These are phyloP conservation scores for Blastocystis sp. DNA, from an alignment of 352 stramenopile species.

Conservation along the genomic window DNA sequence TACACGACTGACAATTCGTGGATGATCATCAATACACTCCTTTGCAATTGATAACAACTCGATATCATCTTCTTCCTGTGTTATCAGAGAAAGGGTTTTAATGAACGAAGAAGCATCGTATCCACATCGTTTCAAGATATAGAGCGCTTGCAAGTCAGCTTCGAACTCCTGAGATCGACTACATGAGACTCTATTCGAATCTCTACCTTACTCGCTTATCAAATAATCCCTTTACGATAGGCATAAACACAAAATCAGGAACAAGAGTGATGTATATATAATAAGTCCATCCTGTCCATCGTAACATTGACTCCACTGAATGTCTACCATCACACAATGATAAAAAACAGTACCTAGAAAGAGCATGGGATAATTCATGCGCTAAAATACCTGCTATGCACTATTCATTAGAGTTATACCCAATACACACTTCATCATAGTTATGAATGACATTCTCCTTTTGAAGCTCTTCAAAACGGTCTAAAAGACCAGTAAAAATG, in stretches of 20 bases:
- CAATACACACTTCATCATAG: not conserved
- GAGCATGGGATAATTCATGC: not conserved
- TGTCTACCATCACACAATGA: not conserved
- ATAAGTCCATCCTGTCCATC: not conserved
- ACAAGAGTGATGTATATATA: not conserved
- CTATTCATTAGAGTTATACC: not conserved
- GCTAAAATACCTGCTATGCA: constrained; percentile 12
- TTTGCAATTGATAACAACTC: not conserved
- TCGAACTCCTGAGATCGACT: constrained; percentile 6
- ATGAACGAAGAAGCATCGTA: not conserved
- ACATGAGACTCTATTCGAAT: not conserved
- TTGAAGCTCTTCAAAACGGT: not conserved
- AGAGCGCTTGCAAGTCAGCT: not conserved
- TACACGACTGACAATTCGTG: not conserved
- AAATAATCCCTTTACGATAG: not conserved
- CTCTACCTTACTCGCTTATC: not conserved
- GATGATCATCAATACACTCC: not conserved
- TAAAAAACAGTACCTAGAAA: not conserved
- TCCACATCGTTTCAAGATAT: not conserved
- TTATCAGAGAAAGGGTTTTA: not conserved
- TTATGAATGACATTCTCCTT: not conserved
- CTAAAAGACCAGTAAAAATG: not conserved
- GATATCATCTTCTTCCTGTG: not conserved
- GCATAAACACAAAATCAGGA: not conserved
- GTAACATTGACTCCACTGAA: not conserved